Conservation (phyloP, 2,329 filamentous ascomycete genomes). For the Fonsecaea pugnacius region DNA sequence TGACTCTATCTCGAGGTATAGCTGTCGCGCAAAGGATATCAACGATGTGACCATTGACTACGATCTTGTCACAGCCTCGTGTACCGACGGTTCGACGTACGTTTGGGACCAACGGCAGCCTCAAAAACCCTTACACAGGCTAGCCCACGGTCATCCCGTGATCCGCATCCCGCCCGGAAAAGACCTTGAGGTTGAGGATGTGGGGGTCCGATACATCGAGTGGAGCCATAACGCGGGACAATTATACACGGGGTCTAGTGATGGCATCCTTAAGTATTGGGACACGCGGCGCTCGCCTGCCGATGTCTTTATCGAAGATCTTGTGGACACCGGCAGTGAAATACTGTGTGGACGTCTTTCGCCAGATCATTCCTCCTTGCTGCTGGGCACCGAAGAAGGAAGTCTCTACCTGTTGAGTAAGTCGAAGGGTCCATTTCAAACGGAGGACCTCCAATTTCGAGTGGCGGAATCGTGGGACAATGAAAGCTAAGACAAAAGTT, state of each 20-base stretch:
- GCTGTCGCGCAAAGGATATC: conserved; percentile 64
- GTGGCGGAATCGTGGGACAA: not conserved
- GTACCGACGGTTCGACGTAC: conserved; percentile 64
- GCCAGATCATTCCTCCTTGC: conserved; percentile 58
- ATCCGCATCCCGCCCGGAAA: conserved; percentile 49
- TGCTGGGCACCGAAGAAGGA: conserved; percentile 63
- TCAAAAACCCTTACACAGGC: conserved; percentile 51
- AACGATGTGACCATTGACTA: conserved; percentile 62
- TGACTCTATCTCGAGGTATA: conserved; percentile 52
- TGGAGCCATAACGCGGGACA: conserved; percentile 60
- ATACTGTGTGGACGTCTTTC: conserved; percentile 64
- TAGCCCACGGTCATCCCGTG: conserved; percentile 58
- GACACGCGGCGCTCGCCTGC: conserved; percentile 58
- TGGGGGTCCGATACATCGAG: conserved; percentile 61
- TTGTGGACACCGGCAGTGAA: conserved; percentile 55
- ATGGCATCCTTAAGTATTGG: conserved; percentile 65
- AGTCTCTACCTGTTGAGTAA: conserved; percentile 57
- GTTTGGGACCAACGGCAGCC: conserved; percentile 62
- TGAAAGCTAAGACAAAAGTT: not conserved
- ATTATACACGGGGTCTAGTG: conserved; percentile 64
- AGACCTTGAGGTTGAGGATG: conserved; percentile 57
- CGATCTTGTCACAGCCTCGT: conserved; percentile 61
- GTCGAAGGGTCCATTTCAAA: conserved; percentile 5
- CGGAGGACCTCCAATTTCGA: conserved; percentile 2
- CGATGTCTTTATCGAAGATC: conserved; percentile 58